Conservation (phyloP, 768 basidiomycete genomes). For the Russula brevipes region DNA sequence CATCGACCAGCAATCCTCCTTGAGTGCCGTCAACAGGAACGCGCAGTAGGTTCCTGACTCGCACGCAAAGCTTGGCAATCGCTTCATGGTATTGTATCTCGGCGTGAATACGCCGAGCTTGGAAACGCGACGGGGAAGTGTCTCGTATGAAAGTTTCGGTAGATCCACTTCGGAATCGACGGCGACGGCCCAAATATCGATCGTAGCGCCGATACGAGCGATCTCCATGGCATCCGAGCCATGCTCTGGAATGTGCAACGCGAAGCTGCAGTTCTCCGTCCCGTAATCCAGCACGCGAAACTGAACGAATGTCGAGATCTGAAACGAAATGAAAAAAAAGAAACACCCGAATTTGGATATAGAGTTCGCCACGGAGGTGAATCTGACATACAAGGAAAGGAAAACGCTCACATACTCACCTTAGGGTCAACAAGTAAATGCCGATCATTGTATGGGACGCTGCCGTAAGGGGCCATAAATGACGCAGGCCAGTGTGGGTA, state of each 20-base stretch:
- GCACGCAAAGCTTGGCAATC: neutral
- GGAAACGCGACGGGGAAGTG: neutral
- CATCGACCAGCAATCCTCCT: constrained; percentile 7
- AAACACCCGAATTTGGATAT: too few species aligned
- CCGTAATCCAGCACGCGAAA: constrained; percentile 8
- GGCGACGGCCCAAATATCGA: constrained; percentile 2
- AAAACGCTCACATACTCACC: neutral
- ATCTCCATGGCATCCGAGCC: neutral
- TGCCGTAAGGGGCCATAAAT: constrained; percentile 5
- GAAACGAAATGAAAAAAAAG: too few species aligned
- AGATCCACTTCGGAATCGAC: constrained; percentile 1
- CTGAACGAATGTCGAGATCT: constrained; percentile 14
- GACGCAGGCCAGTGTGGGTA: constrained; percentile 15
- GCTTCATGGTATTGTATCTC: constrained; percentile 2
- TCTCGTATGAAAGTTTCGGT: neutral
- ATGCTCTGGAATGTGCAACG: neutral
- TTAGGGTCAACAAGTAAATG: constrained; percentile 10
- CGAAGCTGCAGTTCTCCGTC: constrained; percentile 8
- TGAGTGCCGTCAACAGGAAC: constrained; percentile 3
- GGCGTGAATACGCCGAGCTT: constrained; percentile 2
- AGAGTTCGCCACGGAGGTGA: too few species aligned
- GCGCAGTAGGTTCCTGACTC: constrained; percentile 1
- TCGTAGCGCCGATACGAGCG: neutral
- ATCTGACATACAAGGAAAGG: neutral
- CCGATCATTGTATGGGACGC: constrained; percentile 8